Evolutionary conservation across 306 rosid genomes (phyloP).

Genomic region (Cucurbita argyrosperma): DNA sequence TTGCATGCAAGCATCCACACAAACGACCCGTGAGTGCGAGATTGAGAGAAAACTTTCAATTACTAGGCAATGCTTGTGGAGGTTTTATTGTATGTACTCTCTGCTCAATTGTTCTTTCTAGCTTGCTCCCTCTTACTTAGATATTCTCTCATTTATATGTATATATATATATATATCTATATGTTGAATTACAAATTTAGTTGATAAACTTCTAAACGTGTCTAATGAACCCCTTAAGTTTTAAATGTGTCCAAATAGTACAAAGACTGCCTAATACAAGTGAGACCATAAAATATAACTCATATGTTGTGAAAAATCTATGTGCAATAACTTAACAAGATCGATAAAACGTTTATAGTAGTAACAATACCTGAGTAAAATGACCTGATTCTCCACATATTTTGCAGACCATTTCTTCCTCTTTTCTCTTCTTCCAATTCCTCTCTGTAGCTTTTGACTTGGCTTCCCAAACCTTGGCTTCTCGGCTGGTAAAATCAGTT

Average conservation of each 20-base stretch:
- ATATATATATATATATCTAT: no score
- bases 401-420: slow-evolving; percentile 96
- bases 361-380: slow-evolving; percentile 70
- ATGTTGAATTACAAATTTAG: no score
- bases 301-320: not conserved
- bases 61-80: not conserved
- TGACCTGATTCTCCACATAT: slow-evolving; percentile 93
- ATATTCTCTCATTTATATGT: no score
- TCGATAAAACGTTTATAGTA: not conserved
- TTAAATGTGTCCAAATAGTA: not conserved
- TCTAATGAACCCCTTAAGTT: no score
- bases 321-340: not conserved
- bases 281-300: not conserved
- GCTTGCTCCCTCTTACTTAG: not conserved
- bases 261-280: not conserved
- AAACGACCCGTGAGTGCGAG: not conserved
- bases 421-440: slow-evolving; percentile 98
- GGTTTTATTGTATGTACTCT: not conserved
- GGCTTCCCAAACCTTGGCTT: slow-evolving; percentile 99
- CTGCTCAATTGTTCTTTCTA: not conserved
- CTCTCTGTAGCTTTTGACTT: slow-evolving; percentile 98
- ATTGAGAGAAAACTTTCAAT: not conserved
- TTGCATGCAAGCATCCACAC: not conserved
- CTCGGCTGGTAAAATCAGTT: slow-evolving; percentile 93
- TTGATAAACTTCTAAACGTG: no score